Base-by-base conservation (phyloP, 2,329 filamentous ascomycete genomes). In the Fusarium sambucinum region DNA sequence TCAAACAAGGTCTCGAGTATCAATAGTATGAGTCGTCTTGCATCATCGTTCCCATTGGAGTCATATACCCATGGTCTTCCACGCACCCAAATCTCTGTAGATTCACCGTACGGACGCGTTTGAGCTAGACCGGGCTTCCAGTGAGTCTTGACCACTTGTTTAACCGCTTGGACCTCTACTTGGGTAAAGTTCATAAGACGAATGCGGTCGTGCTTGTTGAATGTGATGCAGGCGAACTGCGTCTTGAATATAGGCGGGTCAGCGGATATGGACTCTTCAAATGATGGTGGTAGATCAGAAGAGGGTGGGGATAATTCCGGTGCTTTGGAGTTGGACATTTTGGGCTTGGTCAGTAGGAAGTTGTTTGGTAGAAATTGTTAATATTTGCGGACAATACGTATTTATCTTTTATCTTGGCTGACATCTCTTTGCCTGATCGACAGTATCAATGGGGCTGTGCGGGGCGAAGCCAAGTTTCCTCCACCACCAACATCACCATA, bases 1-100 rank as follows among this genome's bases (percentile, higher is more conserved):
- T 65, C 32, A 16, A 65, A 64, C 29, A 68, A 6, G 1, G 4
- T 27, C 30, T 68, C 65, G 9, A 68, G 10, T 10, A 68, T 68
- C 14, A 27, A n/a, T 2, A 68, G 1, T 3, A 68, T 10, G 4
- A 68, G 7, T 1, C 64, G 40, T 17, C 65, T 50, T 8, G 63
- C 47, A 17, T 68, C 64, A n/a, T 68, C 65, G 3, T 61, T 45
- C 1, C 64, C 64, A 5, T 56, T 38, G 2, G 37, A 38, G 5
- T 27, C 30, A 19, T 55, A 35, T 3, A 6, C 2, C 65, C 65
- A 68, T 1, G 65, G 65, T 12, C 17, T 42, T 13, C 64, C 65
- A 1, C 44, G 8, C 2, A 65, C 14, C 16, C 42, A 42, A 2
- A 68, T 53, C 27, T 68, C 65, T 17, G n/a, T 45, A 1, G 65